A percentile compares a stretch with the other conserved stretches of the same genome.
phyloP scores from a whole-genome alignment of 2,329 filamentous ascomycete species.

The Emericellopsis atlantica region DNA sequence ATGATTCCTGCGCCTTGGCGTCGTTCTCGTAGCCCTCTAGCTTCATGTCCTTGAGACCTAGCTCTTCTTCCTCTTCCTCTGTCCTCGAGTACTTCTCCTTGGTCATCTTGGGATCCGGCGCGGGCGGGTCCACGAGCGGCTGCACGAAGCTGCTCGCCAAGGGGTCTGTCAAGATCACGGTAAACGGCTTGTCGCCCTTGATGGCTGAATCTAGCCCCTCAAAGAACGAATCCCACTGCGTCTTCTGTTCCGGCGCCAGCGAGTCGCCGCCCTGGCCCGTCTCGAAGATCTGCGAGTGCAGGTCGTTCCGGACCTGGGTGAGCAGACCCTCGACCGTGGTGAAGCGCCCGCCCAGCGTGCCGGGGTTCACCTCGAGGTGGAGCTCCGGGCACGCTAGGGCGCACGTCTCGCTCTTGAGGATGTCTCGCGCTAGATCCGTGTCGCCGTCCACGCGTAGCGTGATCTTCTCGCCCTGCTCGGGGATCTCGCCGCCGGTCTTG shows the following conservation, averaged over 20 bases:
- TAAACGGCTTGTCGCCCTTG: slow-evolving; percentile 67
- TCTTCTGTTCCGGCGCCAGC: slow-evolving; percentile 49
- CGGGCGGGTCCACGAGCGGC: slow-evolving; percentile 62
- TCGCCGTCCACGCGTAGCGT: slow-evolving; percentile 56
- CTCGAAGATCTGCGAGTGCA: slow-evolving; percentile 80
- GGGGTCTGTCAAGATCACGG: slow-evolving; percentile 73
- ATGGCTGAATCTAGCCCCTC: slow-evolving; percentile 64
- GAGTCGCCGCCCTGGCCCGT: slow-evolving; percentile 70
- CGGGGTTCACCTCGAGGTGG: slow-evolving; percentile 75
- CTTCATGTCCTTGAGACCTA: slow-evolving; percentile 89
- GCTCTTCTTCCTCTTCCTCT: slow-evolving; percentile 83
- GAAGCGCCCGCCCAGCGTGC: slow-evolving; percentile 89
- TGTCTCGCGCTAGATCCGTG: slow-evolving; percentile 77
- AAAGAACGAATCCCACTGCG: slow-evolving; percentile 76
- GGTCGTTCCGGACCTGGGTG: slow-evolving; percentile 82
- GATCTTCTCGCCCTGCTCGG: slow-evolving; percentile 73
- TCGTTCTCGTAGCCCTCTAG: slow-evolving; percentile 62
- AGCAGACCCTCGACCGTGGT: slow-evolving; percentile 92
- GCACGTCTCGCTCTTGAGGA: slow-evolving; percentile 93
- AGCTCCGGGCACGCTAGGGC: slow-evolving; percentile 79
- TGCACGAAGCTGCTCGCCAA: slow-evolving; percentile 91
- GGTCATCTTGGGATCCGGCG: slow-evolving; percentile 66
- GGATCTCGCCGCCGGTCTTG: slow-evolving; percentile 90
- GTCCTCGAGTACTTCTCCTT: slow-evolving; percentile 77
- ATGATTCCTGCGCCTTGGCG: slow-evolving; percentile 2